Conservation (phyloP, 495 filamentous ascomycete genomes). For the Aspergillus incahuasiensis region DNA sequence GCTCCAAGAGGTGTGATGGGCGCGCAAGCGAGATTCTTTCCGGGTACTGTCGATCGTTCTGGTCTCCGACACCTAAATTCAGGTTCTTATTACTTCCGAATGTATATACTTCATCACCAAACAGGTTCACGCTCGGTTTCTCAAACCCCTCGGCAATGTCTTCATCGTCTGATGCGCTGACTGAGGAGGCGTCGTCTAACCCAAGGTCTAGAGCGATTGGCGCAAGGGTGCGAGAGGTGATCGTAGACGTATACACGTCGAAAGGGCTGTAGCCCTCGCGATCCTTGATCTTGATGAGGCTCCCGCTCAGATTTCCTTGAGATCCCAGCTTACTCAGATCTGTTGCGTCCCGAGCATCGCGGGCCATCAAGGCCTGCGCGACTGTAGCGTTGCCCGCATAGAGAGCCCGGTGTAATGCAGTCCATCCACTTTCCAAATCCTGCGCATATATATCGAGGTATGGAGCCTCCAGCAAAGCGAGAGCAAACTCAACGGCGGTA, state of each 20-base stretch:
- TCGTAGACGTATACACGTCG: slow-evolving; percentile 81
- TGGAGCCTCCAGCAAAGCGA: slow-evolving; percentile 73
- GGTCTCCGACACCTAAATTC: slow-evolving; percentile 84
- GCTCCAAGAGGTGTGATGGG: slow-evolving; percentile 70
- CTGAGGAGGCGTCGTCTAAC: slow-evolving; percentile 33
- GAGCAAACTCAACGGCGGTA: slow-evolving; percentile 65
- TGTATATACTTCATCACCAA: slow-evolving; percentile 82
- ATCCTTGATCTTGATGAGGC: slow-evolving; percentile 91
- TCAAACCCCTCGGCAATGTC: slow-evolving; percentile 31
- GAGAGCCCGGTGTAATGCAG: slow-evolving; percentile 83
- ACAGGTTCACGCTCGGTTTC: slow-evolving; percentile 35
- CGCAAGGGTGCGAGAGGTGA: slow-evolving; percentile 48
- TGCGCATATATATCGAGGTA: slow-evolving; percentile 80
- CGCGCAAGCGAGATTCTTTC: slow-evolving; percentile 74
- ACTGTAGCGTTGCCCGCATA: slow-evolving; percentile 90
- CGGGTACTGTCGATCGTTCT: slow-evolving; percentile 89
- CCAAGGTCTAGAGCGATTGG: slow-evolving; percentile 16
- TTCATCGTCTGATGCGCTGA: slow-evolving; percentile 34
- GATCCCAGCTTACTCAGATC: slow-evolving; percentile 44
- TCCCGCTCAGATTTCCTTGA: slow-evolving; percentile 47
- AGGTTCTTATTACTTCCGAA: slow-evolving; percentile 96
- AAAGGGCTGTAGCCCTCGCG: slow-evolving; percentile 91
- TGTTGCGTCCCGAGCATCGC: slow-evolving; percentile 63
- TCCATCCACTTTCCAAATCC: slow-evolving; percentile 94
- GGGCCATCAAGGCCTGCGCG: slow-evolving; percentile 71